Conservation (phyloP, 169 alveolate genomes). For the Plasmodium gonderi region DNA sequence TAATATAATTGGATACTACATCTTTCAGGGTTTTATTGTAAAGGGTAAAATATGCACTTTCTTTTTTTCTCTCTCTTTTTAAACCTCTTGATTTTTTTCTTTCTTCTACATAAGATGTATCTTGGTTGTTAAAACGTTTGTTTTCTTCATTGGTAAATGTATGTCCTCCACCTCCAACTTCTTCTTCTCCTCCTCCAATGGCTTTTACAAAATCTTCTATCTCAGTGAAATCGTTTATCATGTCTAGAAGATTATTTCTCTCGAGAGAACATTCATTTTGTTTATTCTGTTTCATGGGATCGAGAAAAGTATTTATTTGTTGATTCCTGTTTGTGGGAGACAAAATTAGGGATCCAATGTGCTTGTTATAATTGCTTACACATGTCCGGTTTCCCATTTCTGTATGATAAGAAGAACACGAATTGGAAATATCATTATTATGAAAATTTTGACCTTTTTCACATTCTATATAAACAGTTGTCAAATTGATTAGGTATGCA, state of each 20-base stretch:
- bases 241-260: neutral
- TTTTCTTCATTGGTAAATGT: neutral
- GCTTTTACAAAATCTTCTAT: conserved; percentile 7
- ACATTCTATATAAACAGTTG: conserved; percentile 16
- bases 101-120: neutral
- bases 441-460: neutral
- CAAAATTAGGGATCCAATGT: neutral
- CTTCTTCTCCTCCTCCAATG: neutral
- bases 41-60: conserved; percentile 5
- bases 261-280: neutral
- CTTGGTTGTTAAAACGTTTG: neutral
- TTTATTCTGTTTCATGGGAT: neutral
- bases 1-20: conserved; percentile 35
- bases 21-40: conserved; percentile 8
- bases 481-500: conserved; percentile 12
- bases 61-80: neutral
- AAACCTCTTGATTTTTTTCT: neutral
- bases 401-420: neutral
- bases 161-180: neutral
- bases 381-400: neutral
- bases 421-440: neutral
- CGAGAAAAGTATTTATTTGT: neutral
- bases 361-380: neutral
- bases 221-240: conserved; percentile 31
- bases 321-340: neutral